These are phyloP conservation scores for Pichia sp. DNA, from an alignment of 1,139 yeast species.

Conservation along the genomic window DNA sequence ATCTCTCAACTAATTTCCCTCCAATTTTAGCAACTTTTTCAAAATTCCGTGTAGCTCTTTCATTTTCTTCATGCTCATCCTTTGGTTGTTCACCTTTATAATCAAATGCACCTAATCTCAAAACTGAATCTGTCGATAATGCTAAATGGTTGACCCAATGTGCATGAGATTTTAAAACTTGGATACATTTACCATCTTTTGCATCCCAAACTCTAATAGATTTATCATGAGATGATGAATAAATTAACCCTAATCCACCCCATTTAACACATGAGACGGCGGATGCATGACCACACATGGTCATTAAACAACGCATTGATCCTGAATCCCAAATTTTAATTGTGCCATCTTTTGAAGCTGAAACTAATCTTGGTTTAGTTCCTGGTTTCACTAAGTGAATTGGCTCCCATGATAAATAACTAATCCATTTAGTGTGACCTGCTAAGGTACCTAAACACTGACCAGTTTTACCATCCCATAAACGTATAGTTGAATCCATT, in stretches of 20 bases:
- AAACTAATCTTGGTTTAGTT: slow-evolving; percentile 64
- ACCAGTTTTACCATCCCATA: slow-evolving; percentile 83
- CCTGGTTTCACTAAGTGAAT: slow-evolving; percentile 68
- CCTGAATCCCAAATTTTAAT: slow-evolving; percentile 85
- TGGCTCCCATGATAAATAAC: slow-evolving; percentile 92
- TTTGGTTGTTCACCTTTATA: slow-evolving; percentile 49
- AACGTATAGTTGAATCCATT: slow-evolving; percentile 81
- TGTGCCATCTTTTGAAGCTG: slow-evolving; percentile 90
- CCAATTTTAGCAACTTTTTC: slow-evolving; percentile 71
- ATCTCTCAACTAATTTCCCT: slow-evolving; percentile 66
- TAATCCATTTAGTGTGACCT: slow-evolving; percentile 89
- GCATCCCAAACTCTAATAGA: slow-evolving; percentile 91
- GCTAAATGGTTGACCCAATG: slow-evolving; percentile 98
- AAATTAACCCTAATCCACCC: slow-evolving; percentile 85
- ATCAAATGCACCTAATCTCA: slow-evolving; percentile 78
- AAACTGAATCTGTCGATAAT: slow-evolving; percentile 80
- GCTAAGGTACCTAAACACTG: slow-evolving; percentile 64
- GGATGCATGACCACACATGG: slow-evolving; percentile 83
- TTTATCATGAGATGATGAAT: slow-evolving; percentile 92
- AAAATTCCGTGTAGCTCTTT: slow-evolving; percentile 57
- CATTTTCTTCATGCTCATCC: slow-evolving; percentile 49
- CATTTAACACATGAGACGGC: slow-evolving; percentile 92
- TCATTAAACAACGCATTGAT: slow-evolving; percentile 57
- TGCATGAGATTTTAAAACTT: slow-evolving; percentile 80
- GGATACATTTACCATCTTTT: slow-evolving; percentile 71